Conservation (phyloP, 257 asterid species). For the Henckelia pumila region DNA sequence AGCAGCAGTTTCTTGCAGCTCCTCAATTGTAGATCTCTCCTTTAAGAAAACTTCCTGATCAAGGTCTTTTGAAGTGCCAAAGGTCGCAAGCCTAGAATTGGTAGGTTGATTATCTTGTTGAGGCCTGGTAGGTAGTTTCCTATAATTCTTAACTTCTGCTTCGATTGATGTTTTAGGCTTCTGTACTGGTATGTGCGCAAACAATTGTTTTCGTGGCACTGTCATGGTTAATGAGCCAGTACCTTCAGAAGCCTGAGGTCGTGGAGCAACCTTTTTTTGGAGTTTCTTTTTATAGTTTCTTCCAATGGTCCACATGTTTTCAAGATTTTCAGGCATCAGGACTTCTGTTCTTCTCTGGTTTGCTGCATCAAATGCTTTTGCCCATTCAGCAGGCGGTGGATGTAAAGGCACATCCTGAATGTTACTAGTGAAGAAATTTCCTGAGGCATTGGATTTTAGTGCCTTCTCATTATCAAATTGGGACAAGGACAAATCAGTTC, state of each 20-base stretch:
- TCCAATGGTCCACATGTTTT: conserved; percentile 92
- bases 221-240: conserved; percentile 30
- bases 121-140: conserved; percentile 28
- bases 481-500: conserved; percentile 33
- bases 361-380: conserved; percentile 82
- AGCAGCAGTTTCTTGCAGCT: conserved; percentile 31
- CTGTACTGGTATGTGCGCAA: conserved; percentile 26
- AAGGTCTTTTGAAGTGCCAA: conserved; percentile 34
- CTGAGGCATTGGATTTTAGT: conserved; percentile 34
- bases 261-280: conserved; percentile 44
- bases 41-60: conserved; percentile 25
- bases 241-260: conserved; percentile 35
- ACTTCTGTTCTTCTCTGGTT: conserved; percentile 89
- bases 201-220: conserved; percentile 26
- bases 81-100: conserved; percentile 34
- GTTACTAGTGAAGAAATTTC: conserved; percentile 28
- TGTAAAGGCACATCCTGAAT: conserved; percentile 40
- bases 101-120: conserved; percentile 32
- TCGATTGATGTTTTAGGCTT: conserved; percentile 28
- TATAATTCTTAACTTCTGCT: conserved; percentile 37
- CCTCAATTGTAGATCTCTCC: conserved; percentile 31
- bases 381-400: conserved; percentile 74
- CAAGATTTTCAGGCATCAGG: conserved; percentile 91
- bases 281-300: conserved; percentile 71
- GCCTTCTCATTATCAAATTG: conserved; percentile 38